Evolutionary conservation across 2,329 filamentous ascomycete species (phyloP).

Genomic region (Arthrobotrys iridis): DNA sequence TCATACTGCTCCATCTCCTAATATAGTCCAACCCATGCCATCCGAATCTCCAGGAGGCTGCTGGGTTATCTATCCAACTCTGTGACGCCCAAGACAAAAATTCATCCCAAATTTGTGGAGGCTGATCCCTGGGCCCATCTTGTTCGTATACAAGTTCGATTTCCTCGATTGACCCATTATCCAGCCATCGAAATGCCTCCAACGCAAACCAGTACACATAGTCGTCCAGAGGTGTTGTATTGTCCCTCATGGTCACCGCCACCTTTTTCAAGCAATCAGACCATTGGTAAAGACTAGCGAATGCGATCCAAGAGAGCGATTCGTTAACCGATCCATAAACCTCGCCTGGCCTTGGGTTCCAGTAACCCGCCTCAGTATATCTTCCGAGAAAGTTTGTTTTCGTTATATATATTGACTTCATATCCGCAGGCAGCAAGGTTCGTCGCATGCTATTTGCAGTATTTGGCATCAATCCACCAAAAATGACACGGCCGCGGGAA

Average conservation of each 20-base stretch:
- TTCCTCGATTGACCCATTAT: neutral
- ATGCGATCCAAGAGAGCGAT: neutral
- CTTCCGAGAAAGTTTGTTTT: neutral
- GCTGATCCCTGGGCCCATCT: neutral
- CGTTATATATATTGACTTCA: neutral
- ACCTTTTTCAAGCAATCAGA: neutral
- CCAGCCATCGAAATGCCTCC: neutral
- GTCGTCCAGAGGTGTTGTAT: neutral
- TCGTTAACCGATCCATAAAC: neutral
- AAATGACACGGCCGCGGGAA: neutral
- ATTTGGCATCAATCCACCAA: neutral
- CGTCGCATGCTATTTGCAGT: neutral
- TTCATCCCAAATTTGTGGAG: neutral
- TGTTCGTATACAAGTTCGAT: neutral
- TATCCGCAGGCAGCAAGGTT: neutral
- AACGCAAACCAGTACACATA: neutral
- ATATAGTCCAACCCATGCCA: neutral
- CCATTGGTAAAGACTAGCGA: neutral
- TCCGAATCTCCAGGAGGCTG: neutral
- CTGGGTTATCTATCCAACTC: neutral
- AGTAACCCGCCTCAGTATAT: neutral
- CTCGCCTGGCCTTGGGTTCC: neutral
- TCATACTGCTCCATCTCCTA: neutral
- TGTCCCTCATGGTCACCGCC: neutral
- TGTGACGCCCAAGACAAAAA: neutral